A percentile compares a stretch with the other conserved stretches of the same genome.
phyloP scores from a whole-genome alignment of 768 basidiomycete genomes.

The Lactifluus piperatus region DNA sequence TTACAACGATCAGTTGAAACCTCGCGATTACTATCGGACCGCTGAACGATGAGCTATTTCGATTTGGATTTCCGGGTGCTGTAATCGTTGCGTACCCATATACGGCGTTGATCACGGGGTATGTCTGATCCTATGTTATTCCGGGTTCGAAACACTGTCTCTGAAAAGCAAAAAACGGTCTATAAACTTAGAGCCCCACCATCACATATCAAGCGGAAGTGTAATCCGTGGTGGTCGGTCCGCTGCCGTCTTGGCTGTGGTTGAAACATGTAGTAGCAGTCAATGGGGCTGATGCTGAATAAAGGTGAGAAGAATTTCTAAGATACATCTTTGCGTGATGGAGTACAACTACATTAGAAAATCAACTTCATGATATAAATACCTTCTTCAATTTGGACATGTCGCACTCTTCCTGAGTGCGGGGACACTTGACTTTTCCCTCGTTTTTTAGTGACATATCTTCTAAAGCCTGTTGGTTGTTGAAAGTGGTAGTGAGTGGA shows the following conservation, averaged over 20 bases:
- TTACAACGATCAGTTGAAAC: too few relatives aligned
- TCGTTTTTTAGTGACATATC: conserved; percentile 79
- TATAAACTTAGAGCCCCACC: background rate
- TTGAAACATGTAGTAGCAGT: background rate
- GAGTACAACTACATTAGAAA: background rate
- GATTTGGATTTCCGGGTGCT: too few relatives aligned
- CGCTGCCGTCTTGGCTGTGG: background rate
- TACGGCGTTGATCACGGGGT: background rate
- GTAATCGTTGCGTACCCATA: too few relatives aligned
- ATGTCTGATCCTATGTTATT: background rate
- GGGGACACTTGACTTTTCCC: conserved; percentile 79
- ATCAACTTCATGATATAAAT: conserved; percentile 61
- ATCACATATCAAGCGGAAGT: too few relatives aligned
- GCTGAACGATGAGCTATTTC: too few relatives aligned
- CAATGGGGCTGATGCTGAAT: background rate
- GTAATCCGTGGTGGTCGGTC: background rate
- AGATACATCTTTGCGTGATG: background rate
- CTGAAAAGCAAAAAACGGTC: background rate
- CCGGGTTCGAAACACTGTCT: background rate
- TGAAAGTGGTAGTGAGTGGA: background rate
- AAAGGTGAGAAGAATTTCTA: background rate
- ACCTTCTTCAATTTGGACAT: conserved; percentile 74
- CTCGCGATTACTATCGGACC: too few relatives aligned
- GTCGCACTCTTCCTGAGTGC: conserved; percentile 54
- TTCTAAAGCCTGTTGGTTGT: conserved; percentile 55